Base-by-base conservation (phyloP, 768 basidiomycete species). In the Phylloporus sp. region DNA sequence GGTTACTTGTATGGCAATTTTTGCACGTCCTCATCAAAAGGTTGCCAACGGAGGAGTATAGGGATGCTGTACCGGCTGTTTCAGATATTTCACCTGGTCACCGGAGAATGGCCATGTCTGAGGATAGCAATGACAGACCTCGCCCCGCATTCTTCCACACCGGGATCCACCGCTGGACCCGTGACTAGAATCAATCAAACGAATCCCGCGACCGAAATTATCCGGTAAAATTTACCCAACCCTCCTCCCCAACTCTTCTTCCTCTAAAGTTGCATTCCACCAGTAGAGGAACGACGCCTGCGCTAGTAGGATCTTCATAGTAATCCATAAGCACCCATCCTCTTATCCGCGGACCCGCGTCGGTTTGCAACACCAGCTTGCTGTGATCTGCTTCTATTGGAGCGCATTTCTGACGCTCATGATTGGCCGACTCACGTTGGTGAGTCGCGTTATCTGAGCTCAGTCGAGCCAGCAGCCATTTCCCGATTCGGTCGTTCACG, bases 281-380 rank as follows among this genome's bases (percentile, higher is more conserved):
- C 9, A 90, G 65, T 8, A 92, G 64, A 0, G 82, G 79, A 3
- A 84, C 72, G 27, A 91, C 53, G 3, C 70, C 73, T 21, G 71
- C 66, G 22, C 73, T 73, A 24, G 54, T 42, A 3, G 86, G 85
- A 44, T 84, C 75, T 6, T 71, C 69, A 53, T 77, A 88, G 56
- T 79, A 92, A 57, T 92, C 90, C 71, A 89, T 69, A 26, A 91
- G 61, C 4, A 71, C 74, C 88, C 90, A 91, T 5, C 87, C 88
- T 21, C 84, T 74, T 41, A 91, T 69, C 56, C 76, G 67, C 14
- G 75, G 71, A 42, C 48, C 52, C 13, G 15, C 49, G 36, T 49
- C 40, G 3, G n/a, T 7, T 11, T 5, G 18, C 21, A 49, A 17
- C 13, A 14, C 23, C 14, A 18, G 18, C 27, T 31, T 14, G 18